phyloP scores from a whole-genome alignment of 225 moss, liverwort and hornwort genomes.

The Pleurozium schreberi region DNA sequence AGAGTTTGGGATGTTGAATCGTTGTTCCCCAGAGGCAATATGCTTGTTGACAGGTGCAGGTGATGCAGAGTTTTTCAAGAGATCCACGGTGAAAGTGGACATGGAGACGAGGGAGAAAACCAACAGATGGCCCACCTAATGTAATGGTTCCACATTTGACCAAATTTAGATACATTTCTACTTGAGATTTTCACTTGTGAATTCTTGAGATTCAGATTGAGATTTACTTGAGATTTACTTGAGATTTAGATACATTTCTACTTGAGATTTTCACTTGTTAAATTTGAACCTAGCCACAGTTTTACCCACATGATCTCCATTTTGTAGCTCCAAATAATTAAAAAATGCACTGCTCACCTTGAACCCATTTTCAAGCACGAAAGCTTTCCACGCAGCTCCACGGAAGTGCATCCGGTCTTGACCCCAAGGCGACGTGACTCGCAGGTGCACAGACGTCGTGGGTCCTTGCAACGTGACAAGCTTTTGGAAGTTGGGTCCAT shows the following conservation, averaged over 20 bases:
- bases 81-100: not conserved
- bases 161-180: not conserved
- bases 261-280: not conserved
- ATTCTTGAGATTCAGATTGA: too few species aligned
- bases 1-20: not conserved
- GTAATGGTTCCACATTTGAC: not conserved
- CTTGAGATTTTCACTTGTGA: not conserved
- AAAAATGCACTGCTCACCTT: not conserved
- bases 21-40: not conserved
- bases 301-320: not conserved
- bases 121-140: not conserved
- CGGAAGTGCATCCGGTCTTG: not conserved
- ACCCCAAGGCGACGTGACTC: not conserved
- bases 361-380: not conserved
- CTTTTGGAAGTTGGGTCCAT: not conserved
- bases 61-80: not conserved
- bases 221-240: too few species aligned
- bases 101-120: constrained; percentile 3
- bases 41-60: not conserved
- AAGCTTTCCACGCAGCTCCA: not conserved
- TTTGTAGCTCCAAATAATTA: not conserved
- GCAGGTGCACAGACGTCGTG: not conserved
- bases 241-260: not conserved
- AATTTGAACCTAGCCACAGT: not conserved
- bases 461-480: not conserved